Percentiles rank a stretch among this genome's conserved stretches.
These are phyloP conservation scores for Escallonia herrerae DNA, from an alignment of 129 eudicot genomes.

Conservation along the genomic window DNA sequence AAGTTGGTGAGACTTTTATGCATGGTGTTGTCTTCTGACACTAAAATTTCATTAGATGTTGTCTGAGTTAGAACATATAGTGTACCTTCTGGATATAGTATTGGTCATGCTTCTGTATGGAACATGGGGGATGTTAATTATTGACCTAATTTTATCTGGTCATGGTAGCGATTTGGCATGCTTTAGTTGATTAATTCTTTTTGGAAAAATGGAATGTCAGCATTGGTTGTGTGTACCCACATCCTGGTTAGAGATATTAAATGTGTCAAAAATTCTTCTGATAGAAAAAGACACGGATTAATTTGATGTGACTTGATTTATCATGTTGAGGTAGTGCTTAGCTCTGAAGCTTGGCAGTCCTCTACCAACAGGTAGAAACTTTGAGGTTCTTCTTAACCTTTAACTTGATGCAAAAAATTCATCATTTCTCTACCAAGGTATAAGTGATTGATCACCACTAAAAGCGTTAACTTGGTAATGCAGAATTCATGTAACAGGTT, in stretches of 20 bases:
- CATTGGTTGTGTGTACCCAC: neutral
- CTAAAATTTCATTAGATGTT: no score
- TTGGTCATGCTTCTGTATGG: no score
- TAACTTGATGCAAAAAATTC: neutral
- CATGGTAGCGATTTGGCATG: no score
- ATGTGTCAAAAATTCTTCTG: no score
- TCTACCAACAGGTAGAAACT: neutral
- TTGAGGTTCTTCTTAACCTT: neutral
- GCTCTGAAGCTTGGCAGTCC: neutral
- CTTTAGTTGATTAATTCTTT: no score
- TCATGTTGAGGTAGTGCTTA: neutral
- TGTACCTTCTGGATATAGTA: no score
- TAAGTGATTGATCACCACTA: neutral
- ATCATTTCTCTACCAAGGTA: neutral
- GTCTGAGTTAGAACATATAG: no score
- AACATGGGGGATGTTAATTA: no score
- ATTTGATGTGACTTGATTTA: neutral
- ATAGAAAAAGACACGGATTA: neutral
- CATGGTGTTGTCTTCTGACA: no score
- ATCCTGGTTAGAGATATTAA: neutral
- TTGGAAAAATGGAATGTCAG: no score
- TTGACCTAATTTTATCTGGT: no score
- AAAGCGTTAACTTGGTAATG: neutral
- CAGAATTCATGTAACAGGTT: no score
- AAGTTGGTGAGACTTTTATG: conserved; percentile 52